phyloP scores from a whole-genome alignment of 768 basidiomycete genomes.

The Kwoniella dejecticola region DNA sequence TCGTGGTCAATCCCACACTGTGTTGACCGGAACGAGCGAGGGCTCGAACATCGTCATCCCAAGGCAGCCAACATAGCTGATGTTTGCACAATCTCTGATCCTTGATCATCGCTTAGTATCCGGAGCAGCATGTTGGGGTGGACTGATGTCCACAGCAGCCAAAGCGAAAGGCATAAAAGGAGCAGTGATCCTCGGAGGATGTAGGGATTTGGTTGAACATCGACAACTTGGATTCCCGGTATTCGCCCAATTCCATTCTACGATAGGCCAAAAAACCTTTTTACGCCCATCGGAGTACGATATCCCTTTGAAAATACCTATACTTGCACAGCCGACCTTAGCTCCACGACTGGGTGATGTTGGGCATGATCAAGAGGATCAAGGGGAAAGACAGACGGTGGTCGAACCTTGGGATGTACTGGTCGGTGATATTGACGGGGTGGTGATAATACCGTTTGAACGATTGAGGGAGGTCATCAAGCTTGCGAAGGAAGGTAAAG shows the following conservation, averaged over 20 bases:
- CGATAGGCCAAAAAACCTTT: slow-evolving; percentile 72
- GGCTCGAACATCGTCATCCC: no score
- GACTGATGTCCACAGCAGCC: slow-evolving; percentile 82
- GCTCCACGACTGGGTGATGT: not conserved
- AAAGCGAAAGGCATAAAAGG: slow-evolving; percentile 69
- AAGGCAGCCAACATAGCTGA: no score
- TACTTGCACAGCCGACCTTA: no score
- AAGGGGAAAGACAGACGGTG: slow-evolving; percentile 55
- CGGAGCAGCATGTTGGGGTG: slow-evolving; percentile 79
- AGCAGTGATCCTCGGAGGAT: slow-evolving; percentile 69
- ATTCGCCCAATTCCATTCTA: no score
- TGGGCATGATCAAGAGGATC: not conserved
- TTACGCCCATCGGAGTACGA: slow-evolving; percentile 77
- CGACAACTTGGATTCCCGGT: slow-evolving; percentile 68
- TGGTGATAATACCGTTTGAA: slow-evolving; percentile 72
- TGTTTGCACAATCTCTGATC: no score
- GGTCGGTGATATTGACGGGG: slow-evolving; percentile 84
- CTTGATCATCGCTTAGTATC: slow-evolving; percentile 3
- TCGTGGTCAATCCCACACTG: no score
- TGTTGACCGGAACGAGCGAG: no score
- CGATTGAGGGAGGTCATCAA: slow-evolving; percentile 64
- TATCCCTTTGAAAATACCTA: slow-evolving; percentile 61
- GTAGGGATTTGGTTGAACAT: slow-evolving; percentile 81
- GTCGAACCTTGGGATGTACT: slow-evolving; percentile 79
- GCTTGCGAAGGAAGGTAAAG: slow-evolving; percentile 63